Base-by-base conservation (phyloP, 2,329 filamentous ascomycete species). In the Ceratocystis harringtonii region DNA sequence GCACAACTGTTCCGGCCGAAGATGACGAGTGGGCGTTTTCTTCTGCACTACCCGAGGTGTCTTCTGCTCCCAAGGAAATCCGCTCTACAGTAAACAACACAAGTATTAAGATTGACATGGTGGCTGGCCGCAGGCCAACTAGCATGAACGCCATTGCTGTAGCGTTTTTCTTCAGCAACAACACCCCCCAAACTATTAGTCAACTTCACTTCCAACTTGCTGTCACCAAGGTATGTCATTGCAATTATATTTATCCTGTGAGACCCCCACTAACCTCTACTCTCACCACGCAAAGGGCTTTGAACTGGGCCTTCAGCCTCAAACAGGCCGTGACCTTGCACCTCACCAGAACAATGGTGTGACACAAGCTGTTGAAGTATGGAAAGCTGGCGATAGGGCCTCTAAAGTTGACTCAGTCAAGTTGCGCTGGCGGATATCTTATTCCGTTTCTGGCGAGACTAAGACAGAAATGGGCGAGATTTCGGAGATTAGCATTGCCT, bases 1-100 rank as follows among this genome's bases (percentile, higher is more conserved):
- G 72, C 2, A 69, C 71, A 7, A 71, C 76, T 6, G 78, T 6
- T 15, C 5, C 52, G 4, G 15, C 78, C 62, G 84, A 89, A 58
- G 92, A 96, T 62, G 92, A 97, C 69, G 92, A 97, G 72, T 97
- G 92, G 92, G 88, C 85, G 28, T 97, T 97, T 74, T 85, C 89
- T 2, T 97, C 92, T 0, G 87, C 92, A 0, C 79, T 96, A 15
- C 92, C 92, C 32, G 79, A 83, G 68, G 68, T 75, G 17, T 71
- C 78, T 19, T 71, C 75, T 68, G 80, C 84, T 43, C 84, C 86
- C 1, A 79, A 76, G 63, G 81, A 84, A 62, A 83, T 89, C 69
- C 83, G 83, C 61, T 77, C 87, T 22, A 81, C 80, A 2, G 83
- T 96, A 55, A 85, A 84, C 71, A 85, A 89, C 71, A 86, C 85